These are phyloP conservation scores for Pseudozyma sp. DNA, from an alignment of 1,284 basidiomycete species.

Conservation along the genomic window DNA sequence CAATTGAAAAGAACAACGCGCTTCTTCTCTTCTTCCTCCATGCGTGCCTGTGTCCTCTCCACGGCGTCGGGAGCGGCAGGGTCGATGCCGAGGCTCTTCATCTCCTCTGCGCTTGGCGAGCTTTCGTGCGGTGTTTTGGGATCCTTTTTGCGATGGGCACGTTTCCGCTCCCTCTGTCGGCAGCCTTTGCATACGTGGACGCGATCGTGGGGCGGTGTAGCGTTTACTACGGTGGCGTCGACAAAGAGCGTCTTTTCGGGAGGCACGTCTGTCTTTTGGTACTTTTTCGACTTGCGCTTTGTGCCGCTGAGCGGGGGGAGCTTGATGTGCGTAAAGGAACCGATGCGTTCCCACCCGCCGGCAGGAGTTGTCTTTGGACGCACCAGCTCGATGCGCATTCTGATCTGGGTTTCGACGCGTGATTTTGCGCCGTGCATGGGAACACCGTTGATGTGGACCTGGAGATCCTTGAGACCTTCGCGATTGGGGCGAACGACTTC, in stretches of 20 bases:
- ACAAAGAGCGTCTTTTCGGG: slow-evolving; percentile 67
- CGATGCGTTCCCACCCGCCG: slow-evolving; percentile 63
- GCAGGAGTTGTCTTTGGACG: slow-evolving; percentile 31
- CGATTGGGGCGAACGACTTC: slow-evolving; percentile 53
- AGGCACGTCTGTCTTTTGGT: slow-evolving; percentile 69
- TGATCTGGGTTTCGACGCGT: slow-evolving; percentile 83
- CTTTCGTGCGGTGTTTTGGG: slow-evolving; percentile 43
- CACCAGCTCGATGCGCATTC: slow-evolving; percentile 66
- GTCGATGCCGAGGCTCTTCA: slow-evolving; percentile 61
- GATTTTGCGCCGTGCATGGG: slow-evolving; percentile 88
- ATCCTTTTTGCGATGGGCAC: slow-evolving; percentile 63
- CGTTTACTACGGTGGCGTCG: slow-evolving; percentile 71
- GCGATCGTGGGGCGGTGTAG: slow-evolving; percentile 78
- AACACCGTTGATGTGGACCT: slow-evolving; percentile 80
- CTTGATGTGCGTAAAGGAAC: slow-evolving; percentile 66
- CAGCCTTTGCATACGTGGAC: slow-evolving; percentile 77
- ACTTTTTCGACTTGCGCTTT: slow-evolving; percentile 78
- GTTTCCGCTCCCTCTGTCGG: slow-evolving; percentile 75
- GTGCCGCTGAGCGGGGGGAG: slow-evolving; percentile 67
- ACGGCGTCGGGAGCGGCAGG: slow-evolving; percentile 54
- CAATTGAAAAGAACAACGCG: slow-evolving; percentile 81
- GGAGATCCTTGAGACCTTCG: slow-evolving; percentile 56
- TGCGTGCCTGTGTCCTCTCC: slow-evolving; percentile 47
- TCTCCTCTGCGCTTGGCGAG: slow-evolving; percentile 59
- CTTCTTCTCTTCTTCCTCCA: slow-evolving; percentile 66